phyloP scores from a whole-genome alignment of 2,329 filamentous ascomycete genomes.

The Aspergillus sp. region DNA sequence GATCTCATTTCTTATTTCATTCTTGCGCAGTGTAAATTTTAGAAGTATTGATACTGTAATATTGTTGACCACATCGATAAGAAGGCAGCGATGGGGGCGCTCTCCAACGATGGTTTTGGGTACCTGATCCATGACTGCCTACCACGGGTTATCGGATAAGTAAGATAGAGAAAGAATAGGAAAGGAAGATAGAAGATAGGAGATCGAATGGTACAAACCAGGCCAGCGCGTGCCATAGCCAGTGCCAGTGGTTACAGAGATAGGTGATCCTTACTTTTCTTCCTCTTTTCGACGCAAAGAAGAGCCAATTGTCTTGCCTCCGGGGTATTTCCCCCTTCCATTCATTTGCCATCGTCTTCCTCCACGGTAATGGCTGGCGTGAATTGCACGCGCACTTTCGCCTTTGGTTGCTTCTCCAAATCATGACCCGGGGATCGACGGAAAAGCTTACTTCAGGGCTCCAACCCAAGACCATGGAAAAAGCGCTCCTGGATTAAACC shows the following conservation, averaged over 20 bases:
- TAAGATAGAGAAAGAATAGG: background rate
- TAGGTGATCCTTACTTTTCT: background rate
- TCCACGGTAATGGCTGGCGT: background rate
- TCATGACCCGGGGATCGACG: conserved; percentile 16
- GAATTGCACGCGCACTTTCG: background rate
- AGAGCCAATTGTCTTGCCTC: background rate
- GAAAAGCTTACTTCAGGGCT: conserved; percentile 18
- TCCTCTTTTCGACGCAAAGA: background rate
- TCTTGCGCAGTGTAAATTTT: too few relatives aligned
- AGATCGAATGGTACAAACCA: background rate
- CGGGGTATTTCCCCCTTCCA: background rate
- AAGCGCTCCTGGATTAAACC: conserved; percentile 9
- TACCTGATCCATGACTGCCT: background rate
- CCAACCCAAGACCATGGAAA: conserved; percentile 10
- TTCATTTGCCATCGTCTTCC: background rate
- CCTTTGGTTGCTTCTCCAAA: background rate
- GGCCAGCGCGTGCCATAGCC: background rate
- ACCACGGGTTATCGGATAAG: background rate
- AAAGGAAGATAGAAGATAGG: background rate
- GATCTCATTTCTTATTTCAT: too few relatives aligned
- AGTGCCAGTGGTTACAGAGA: background rate
- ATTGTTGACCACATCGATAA: background rate
- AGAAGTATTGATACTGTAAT: background rate
- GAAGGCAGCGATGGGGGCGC: too few relatives aligned
- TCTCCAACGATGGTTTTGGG: background rate